A percentile compares a stretch with the other conserved stretches of the same genome.
phyloP scores from a whole-genome alignment of 1,139 yeast genomes.

The Meyerozyma sp. region DNA sequence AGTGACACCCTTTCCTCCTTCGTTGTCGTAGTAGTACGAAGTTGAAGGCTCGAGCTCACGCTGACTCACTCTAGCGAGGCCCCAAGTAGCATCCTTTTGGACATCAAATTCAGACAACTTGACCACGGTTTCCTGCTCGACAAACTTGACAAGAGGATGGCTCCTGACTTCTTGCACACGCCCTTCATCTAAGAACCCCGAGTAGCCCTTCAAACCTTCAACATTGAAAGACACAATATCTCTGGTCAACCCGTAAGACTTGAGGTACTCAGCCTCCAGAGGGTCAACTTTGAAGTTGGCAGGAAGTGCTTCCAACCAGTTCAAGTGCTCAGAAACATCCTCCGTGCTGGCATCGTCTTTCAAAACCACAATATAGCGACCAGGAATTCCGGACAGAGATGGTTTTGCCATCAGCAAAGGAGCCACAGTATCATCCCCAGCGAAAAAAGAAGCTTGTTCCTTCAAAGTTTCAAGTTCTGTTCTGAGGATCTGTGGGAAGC shows the following conservation, averaged over 20 bases:
- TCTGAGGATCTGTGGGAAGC: slow-evolving; percentile 8
- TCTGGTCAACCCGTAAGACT: slow-evolving; percentile 2
- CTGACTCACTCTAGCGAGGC: slow-evolving; percentile 32
- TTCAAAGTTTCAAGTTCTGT: slow-evolving; percentile 1
- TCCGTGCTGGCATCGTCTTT: slow-evolving; percentile 20
- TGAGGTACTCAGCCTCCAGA: slow-evolving; percentile 3
- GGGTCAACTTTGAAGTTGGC: slow-evolving; percentile 4
- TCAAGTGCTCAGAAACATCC: slow-evolving; percentile 11
- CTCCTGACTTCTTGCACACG: slow-evolving; percentile 21
- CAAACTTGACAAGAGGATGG: slow-evolving; percentile 27
- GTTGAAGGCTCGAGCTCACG: slow-evolving; percentile 11
- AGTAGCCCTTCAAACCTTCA: slow-evolving; percentile 23
- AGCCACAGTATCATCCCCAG: slow-evolving; percentile 3
- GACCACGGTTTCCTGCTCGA: slow-evolving; percentile 33
- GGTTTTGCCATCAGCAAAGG: slow-evolving; percentile 1
- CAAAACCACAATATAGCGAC: slow-evolving; percentile 32
- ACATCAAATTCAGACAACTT: slow-evolving; percentile 28
- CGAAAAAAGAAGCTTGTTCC: slow-evolving; percentile 1
- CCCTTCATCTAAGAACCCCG: slow-evolving; percentile 27
- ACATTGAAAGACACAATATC: slow-evolving; percentile 3
- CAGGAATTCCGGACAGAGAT: slow-evolving; percentile 6
- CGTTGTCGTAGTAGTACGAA: slow-evolving; percentile 28
- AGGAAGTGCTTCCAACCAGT: slow-evolving; percentile 10
- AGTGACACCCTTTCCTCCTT: slow-evolving; percentile 40
- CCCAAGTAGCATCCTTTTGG: slow-evolving; percentile 40